These are phyloP conservation scores for Viridothelium virens DNA, from an alignment of 495 filamentous ascomycete genomes.

Conservation along the genomic window DNA sequence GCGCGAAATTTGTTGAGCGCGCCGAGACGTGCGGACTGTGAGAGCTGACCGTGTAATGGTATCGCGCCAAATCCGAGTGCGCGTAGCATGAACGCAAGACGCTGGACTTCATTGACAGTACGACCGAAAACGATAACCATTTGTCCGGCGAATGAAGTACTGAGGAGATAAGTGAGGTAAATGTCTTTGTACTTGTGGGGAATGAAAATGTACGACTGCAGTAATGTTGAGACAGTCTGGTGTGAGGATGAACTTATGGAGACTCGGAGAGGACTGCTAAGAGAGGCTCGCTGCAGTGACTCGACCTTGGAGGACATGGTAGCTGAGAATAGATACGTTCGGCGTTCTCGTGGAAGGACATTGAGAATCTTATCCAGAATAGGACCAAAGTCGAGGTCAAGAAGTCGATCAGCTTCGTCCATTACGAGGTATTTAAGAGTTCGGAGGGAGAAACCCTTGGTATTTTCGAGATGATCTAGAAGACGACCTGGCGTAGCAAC, in stretches of 20 bases:
- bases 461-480: conserved; percentile 91
- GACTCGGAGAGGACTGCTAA: conserved; percentile 70
- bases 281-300: conserved; percentile 76
- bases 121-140: conserved; percentile 81
- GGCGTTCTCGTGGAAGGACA: conserved; percentile 69
- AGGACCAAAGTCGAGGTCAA: conserved; percentile 92
- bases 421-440: conserved; percentile 79
- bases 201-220: conserved; percentile 75
- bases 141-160: conserved; percentile 68
- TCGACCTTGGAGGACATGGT: conserved; percentile 93
- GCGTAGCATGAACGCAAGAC: conserved; percentile 72
- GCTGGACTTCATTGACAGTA: conserved; percentile 87
- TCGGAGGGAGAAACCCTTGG: conserved; percentile 82
- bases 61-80: conserved; percentile 76
- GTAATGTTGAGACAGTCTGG: conserved; percentile 77
- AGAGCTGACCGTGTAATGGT: conserved; percentile 84
- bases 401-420: conserved; percentile 87
- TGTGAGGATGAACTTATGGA: conserved; percentile 70
- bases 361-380: conserved; percentile 88
- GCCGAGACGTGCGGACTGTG: conserved; percentile 73
- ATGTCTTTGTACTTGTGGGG: conserved; percentile 86
- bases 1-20: conserved; percentile 81
- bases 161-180: conserved; percentile 78
- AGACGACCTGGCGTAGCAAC: conserved; percentile 85
- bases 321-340: conserved; percentile 87